Evolutionary conservation across 257 asterid genomes (phyloP), one percentile per base, ranked within the genome.

Genomic region (Ophiorrhiza pumila): DNA sequence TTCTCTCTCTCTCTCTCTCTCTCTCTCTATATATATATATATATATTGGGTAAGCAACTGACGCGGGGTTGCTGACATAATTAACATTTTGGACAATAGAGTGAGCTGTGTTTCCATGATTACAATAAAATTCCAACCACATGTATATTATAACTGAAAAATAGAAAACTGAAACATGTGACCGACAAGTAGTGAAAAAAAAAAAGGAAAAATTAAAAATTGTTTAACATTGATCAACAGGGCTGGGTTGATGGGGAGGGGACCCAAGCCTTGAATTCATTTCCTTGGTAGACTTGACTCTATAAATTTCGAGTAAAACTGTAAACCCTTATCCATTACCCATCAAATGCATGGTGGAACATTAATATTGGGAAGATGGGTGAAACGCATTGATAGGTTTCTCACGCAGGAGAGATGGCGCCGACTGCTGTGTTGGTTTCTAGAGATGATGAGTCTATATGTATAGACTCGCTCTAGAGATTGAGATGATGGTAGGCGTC

Each of bases 371-470:
- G n/a, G n/a, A n/a, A n/a, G n/a, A n/a, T n/a, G n/a, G n/a, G n/a
- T n/a, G n/a, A n/a, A 47, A 46, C 20, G 56, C 72, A 78, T 27
- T 1, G 41, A 22, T 1, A 60, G 65, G 78, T 68, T 72, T 23
- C 35, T 49, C 18, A 39, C 75, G 81, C 78, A 73, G 81, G 81
- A 68, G 78, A 68, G 81, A 78, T 78, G 81, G 41, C 65, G 39
- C 75, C 79, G 69, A n/a, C 32, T 47, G 15, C 31, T 27, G 17
- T 15, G 18, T 4, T 27, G 9, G 45, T 47, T 67, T 67, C 43
- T 29, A 66, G 41, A 6, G 72, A n/a, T n/a, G n/a, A n/a, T n/a
- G n/a, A 31, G 43, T 29, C 46, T 61, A 18, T 34, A 3, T 37
- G 7, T 3, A 37, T 10, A 4, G 7, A 3, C 17, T 17, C 0